Evolutionary conservation across 2,329 filamentous ascomycete genomes (phyloP).

Genomic region (Fusarium pseudograminearum): DNA sequence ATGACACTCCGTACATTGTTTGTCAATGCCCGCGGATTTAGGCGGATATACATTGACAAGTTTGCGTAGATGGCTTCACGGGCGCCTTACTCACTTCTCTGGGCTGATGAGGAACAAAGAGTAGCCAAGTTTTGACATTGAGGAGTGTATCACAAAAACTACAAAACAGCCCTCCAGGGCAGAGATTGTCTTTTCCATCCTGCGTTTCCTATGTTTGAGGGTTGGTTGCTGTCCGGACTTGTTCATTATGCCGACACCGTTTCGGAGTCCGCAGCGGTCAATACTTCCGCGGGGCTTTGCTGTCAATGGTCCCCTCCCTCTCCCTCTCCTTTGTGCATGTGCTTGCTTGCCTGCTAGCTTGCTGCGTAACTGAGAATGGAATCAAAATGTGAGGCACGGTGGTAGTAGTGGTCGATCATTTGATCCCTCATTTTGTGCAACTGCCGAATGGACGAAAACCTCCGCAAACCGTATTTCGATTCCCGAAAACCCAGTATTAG

Average conservation of each 20-base stretch:
- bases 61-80: constrained; percentile 8
- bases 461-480: constrained; percentile 28
- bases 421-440: constrained; percentile 17
- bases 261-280: constrained; percentile 39
- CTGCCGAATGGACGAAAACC: constrained; percentile 29
- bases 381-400: constrained; percentile 5
- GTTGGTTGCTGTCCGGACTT: constrained; percentile 38
- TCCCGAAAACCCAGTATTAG: constrained; percentile 26
- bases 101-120: constrained; percentile 18
- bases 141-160: background rate
- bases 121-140: background rate
- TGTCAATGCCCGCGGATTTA: constrained; percentile 32
- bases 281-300: background rate
- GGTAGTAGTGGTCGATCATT: constrained; percentile 23
- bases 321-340: background rate
- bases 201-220: constrained; percentile 16
- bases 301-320: background rate
- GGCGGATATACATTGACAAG: constrained; percentile 34
- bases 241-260: constrained; percentile 45
- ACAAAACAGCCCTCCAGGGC: background rate
- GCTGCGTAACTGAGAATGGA: constrained; percentile 15
- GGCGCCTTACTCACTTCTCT: constrained; percentile 19
- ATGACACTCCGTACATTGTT: constrained; percentile 9
- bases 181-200: background rate
- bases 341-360: background rate